A percentile compares a stretch with the other conserved stretches of the same genome.
These are phyloP conservation scores for Hypoxylon perforatum DNA, from an alignment of 495 filamentous ascomycete species.

Conservation along the genomic window DNA sequence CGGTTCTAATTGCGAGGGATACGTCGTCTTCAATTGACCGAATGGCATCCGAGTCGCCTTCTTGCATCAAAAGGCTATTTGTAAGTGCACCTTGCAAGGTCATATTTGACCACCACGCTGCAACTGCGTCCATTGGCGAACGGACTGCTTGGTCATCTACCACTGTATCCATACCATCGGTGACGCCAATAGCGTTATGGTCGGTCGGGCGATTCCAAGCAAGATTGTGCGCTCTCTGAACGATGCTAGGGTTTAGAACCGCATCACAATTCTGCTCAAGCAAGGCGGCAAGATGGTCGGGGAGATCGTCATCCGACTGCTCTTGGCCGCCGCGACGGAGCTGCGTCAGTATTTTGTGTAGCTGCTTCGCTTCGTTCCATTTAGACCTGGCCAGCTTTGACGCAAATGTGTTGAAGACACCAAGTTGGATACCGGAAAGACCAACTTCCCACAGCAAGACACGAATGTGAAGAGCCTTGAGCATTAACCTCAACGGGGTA, in stretches of 20 bases:
- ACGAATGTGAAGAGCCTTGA: constrained; percentile 91
- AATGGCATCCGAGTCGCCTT: constrained; percentile 48
- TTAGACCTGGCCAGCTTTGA: constrained; percentile 75
- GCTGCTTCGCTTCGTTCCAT: constrained; percentile 81
- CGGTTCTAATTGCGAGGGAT: constrained; percentile 74
- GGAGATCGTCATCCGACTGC: constrained; percentile 69
- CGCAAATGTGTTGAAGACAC: constrained; percentile 71
- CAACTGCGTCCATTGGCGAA: constrained; percentile 87
- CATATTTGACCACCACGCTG: constrained; percentile 88
- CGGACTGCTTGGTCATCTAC: constrained; percentile 88
- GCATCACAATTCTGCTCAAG: constrained; percentile 81
- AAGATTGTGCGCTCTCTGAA: constrained; percentile 89
- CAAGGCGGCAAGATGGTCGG: constrained; percentile 77
- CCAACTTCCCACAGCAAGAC: constrained; percentile 85
- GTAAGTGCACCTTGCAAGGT: constrained; percentile 77
- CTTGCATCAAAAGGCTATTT: constrained; percentile 64
- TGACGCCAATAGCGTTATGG: constrained; percentile 67
- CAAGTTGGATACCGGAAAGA: constrained; percentile 69
- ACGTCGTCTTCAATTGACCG: constrained; percentile 65
- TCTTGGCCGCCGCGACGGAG: constrained; percentile 54
- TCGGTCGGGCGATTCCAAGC: constrained; percentile 86
- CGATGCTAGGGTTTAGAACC: constrained; percentile 78
- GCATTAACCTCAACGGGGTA: constrained; percentile 86
- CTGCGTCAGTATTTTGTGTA: constrained; percentile 69
- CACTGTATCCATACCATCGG: constrained; percentile 82